These are phyloP conservation scores for Lagenidium sp. DNA, from an alignment of 352 stramenopile genomes.

Conservation along the genomic window DNA sequence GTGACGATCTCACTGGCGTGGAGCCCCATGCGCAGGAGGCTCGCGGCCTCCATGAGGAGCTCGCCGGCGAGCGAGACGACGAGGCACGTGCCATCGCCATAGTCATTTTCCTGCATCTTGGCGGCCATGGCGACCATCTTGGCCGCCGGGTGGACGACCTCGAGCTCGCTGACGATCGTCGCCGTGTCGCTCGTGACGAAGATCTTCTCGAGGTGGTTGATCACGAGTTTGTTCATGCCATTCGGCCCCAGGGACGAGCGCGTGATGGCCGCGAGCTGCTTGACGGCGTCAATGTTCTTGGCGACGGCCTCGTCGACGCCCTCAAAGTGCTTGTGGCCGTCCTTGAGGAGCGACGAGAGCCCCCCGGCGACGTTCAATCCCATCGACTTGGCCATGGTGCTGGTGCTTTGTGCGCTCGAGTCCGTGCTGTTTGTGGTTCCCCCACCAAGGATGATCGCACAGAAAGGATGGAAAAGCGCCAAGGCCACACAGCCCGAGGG, in stretches of 20 bases:
- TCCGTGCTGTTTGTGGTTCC: slow-evolving; percentile 1
- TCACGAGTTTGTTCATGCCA: slow-evolving; percentile 99
- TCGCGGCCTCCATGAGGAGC: slow-evolving; percentile 94
- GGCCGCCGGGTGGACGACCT: slow-evolving; percentile 97
- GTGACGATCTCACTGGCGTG: slow-evolving; percentile 97
- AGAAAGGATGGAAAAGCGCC: too few species aligned
- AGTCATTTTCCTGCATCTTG: slow-evolving; percentile 98
- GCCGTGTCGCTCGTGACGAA: slow-evolving; percentile 99
- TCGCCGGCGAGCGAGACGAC: slow-evolving; percentile 96
- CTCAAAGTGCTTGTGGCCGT: slow-evolving; percentile 95
- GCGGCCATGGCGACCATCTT: slow-evolving; percentile 98
- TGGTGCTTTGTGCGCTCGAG: background rate
- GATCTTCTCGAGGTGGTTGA: slow-evolving; percentile 99
- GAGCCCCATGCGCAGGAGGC: slow-evolving; percentile 96
- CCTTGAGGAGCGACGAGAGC: slow-evolving; percentile 97
- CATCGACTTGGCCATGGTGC: slow-evolving; percentile 90
- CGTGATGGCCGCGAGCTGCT: slow-evolving; percentile 97
- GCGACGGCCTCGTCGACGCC: slow-evolving; percentile 94
- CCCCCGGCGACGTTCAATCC: slow-evolving; percentile 93
- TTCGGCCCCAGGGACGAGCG: slow-evolving; percentile 97
- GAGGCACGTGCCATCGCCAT: slow-evolving; percentile 95
- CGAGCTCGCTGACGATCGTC: slow-evolving; percentile 98
- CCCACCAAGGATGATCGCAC: slow-evolving; percentile 10
- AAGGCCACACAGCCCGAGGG: too few species aligned
- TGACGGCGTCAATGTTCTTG: slow-evolving; percentile 98